These are phyloP conservation scores for Crithidia thermophila DNA, from an alignment of 208 protist genomes.

Conservation along the genomic window DNA sequence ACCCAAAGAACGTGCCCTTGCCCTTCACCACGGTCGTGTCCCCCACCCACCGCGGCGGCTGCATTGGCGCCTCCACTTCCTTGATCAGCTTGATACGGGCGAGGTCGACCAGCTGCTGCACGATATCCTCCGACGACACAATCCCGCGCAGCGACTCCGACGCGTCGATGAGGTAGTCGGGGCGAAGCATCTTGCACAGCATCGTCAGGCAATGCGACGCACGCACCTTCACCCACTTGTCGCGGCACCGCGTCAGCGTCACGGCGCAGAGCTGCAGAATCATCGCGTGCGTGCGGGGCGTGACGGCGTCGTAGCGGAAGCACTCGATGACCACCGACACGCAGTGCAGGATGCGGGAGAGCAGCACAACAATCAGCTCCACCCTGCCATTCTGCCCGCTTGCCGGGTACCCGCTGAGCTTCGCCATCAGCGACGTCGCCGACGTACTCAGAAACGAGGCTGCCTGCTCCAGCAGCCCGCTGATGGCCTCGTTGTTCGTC, in stretches of 20 bases:
- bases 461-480: constrained; percentile 65
- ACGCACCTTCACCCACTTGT: constrained; percentile 70
- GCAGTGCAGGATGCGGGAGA: constrained; percentile 76
- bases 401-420: constrained; percentile 29
- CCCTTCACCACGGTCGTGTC: constrained; percentile 59
- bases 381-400: constrained; percentile 19
- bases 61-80: constrained; percentile 31
- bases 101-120: constrained; percentile 67
- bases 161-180: constrained; percentile 57
- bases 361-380: constrained; percentile 37
- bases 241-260: constrained; percentile 55
- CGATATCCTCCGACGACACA: constrained; percentile 48
- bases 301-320: constrained; percentile 77
- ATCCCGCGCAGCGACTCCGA: constrained; percentile 36
- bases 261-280: constrained; percentile 78
- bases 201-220: constrained; percentile 64
- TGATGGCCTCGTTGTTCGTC: constrained; percentile 65
- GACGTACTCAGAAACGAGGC: constrained; percentile 61
- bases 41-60: constrained; percentile 62
- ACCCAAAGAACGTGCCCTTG: constrained; percentile 79
- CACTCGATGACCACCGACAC: constrained; percentile 76
- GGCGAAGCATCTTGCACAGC: constrained; percentile 55
- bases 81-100: constrained; percentile 49
- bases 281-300: constrained; percentile 55
- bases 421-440: constrained; percentile 43